Evolutionary conservation across 1,284 basidiomycete genomes (phyloP).

Genomic region (Takashimella tepidaria): DNA sequence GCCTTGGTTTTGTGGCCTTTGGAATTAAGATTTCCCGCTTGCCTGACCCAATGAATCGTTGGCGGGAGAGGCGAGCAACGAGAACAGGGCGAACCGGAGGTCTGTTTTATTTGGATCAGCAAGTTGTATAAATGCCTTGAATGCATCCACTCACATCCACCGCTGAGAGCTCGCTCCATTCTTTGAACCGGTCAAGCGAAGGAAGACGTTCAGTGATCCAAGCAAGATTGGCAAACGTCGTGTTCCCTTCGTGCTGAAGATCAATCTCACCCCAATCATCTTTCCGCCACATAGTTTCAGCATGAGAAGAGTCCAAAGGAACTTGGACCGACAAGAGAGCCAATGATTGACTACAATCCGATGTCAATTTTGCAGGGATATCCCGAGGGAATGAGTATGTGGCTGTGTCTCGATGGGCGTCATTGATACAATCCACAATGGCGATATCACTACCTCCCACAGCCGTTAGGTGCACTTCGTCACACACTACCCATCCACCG

Average conservation of each 20-base stretch:
- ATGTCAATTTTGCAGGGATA: slow-evolving; percentile 54
- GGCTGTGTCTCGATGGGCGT: slow-evolving; percentile 54
- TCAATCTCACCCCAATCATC: slow-evolving; percentile 73
- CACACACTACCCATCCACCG: slow-evolving; percentile 56
- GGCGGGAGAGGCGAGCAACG: slow-evolving; percentile 77
- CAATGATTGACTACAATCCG: slow-evolving; percentile 63
- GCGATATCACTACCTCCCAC: slow-evolving; percentile 34
- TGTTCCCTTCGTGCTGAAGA: slow-evolving; percentile 69
- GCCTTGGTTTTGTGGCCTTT: slow-evolving; percentile 36
- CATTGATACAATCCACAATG: slow-evolving; percentile 14
- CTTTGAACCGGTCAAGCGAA: slow-evolving; percentile 61
- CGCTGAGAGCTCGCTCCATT: slow-evolving; percentile 55
- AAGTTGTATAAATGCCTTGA: slow-evolving; percentile 25
- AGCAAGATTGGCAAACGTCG: slow-evolving; percentile 70
- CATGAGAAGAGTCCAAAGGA: slow-evolving; percentile 58
- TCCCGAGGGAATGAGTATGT: slow-evolving; percentile 61
- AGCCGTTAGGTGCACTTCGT: slow-evolving; percentile 30
- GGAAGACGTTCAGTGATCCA: slow-evolving; percentile 83
- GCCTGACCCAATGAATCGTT: slow-evolving; percentile 63
- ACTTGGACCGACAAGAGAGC: slow-evolving; percentile 73
- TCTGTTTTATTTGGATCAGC: slow-evolving; percentile 13
- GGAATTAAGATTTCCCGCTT: slow-evolving; percentile 42
- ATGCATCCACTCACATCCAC: slow-evolving; percentile 22
- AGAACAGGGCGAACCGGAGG: slow-evolving; percentile 51
- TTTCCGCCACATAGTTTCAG: slow-evolving; percentile 71